Percentiles rank a stretch among this genome's conserved stretches.
Conservation (phyloP, 805 yeast genomes). For the Monosporozyma solicola region DNA sequence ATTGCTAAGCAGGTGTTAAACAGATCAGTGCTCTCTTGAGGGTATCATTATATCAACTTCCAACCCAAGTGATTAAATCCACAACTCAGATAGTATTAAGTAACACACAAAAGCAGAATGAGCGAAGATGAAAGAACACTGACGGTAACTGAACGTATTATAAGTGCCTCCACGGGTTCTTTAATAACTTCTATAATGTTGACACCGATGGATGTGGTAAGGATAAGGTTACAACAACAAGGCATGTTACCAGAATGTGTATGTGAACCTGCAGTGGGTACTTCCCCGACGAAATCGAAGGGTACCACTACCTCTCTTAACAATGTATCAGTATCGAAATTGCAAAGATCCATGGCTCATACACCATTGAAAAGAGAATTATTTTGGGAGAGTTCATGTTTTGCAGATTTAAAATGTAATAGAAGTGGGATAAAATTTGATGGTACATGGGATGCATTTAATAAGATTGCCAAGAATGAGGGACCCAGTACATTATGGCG, state of each 20-base stretch:
- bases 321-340: not conserved
- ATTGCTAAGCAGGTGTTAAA: not conserved
- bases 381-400: constrained; percentile 30
- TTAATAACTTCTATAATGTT: constrained; percentile 61
- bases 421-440: constrained; percentile 32
- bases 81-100: not conserved
- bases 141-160: constrained; percentile 50
- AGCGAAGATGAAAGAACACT: constrained; percentile 3
- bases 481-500: constrained; percentile 79
- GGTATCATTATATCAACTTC: too few relatives aligned
- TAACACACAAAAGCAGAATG: not conserved
- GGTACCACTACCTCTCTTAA: not conserved
- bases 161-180: constrained; percentile 73
- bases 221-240: constrained; percentile 72
- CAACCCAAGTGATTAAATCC: too few relatives aligned
- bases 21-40: too few relatives aligned
- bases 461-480: constrained; percentile 57
- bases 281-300: not conserved
- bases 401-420: constrained; percentile 25
- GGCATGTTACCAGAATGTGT: constrained; percentile 45
- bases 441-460: constrained; percentile 70
- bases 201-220: constrained; percentile 73
- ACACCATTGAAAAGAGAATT: constrained; percentile 3
- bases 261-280: constrained; percentile 9
- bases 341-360: not conserved